phyloP scores from a whole-genome alignment of 148 eudicot genomes.

The Gaultheria prostrata region DNA sequence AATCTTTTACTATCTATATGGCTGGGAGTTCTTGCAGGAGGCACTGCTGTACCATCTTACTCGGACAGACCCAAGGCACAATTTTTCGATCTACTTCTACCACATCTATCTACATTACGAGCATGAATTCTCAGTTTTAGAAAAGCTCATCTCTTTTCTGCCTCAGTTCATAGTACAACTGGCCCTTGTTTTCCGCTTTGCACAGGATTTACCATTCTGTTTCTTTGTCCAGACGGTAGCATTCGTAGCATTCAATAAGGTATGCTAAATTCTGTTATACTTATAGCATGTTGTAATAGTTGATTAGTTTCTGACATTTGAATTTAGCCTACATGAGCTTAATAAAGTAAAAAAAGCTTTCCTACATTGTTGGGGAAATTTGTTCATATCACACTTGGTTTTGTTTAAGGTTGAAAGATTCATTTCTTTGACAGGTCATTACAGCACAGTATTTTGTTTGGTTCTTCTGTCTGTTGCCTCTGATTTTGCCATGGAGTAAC shows the following conservation, averaged over 20 bases:
- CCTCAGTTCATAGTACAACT: slow-evolving; percentile 90
- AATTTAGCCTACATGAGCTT: background rate
- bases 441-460: slow-evolving; percentile 97
- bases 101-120: slow-evolving; percentile 86
- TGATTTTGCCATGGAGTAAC: slow-evolving; percentile 78
- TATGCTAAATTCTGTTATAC: slow-evolving; percentile 14
- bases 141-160: slow-evolving; percentile 83
- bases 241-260: slow-evolving; percentile 98
- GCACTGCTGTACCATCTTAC: slow-evolving; percentile 92
- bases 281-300: background rate
- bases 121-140: slow-evolving; percentile 54
- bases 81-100: slow-evolving; percentile 91
- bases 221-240: slow-evolving; percentile 85
- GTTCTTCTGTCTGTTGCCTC: slow-evolving; percentile 83
- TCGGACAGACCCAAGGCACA: slow-evolving; percentile 92
- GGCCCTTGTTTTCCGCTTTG: slow-evolving; percentile 60
- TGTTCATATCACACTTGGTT: background rate
- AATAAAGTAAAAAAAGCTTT: background rate
- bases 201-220: slow-evolving; percentile 85
- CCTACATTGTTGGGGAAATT: background rate
- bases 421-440: slow-evolving; percentile 57
- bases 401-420: background rate
- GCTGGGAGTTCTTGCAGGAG: slow-evolving; percentile 88
- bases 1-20: slow-evolving; percentile 67
- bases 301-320: background rate